Percentiles rank a stretch among this genome's conserved stretches.
phyloP scores from a whole-genome alignment of 768 basidiomycete genomes.

The Tephrocybe sp. region DNA sequence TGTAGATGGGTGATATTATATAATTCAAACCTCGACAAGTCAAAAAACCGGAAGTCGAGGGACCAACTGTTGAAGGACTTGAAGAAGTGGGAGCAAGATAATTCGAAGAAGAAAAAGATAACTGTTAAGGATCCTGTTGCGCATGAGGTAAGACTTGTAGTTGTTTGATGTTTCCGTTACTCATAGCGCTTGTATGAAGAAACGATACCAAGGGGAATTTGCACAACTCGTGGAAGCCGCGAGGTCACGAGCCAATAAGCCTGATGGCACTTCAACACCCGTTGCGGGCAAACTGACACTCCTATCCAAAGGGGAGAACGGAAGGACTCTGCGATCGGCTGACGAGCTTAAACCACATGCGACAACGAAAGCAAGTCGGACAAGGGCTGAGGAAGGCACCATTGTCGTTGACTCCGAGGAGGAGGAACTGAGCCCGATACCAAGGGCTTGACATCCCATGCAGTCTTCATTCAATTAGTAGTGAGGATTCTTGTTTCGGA shows the following conservation, averaged over 20 bases:
- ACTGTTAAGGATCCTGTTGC: conserved; percentile 36
- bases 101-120: conserved; percentile 39
- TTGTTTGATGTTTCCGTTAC: not conserved
- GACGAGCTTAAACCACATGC: too few species aligned
- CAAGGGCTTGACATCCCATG: not conserved
- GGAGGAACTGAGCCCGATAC: conserved; percentile 14
- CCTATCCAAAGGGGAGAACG: conserved; percentile 9
- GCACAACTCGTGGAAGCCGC: conserved; percentile 36
- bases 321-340: too few species aligned
- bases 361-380: conserved; percentile 16
- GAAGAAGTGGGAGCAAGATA: conserved; percentile 57
- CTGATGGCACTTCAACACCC: not conserved
- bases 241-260: conserved; percentile 24
- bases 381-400: conserved; percentile 15
- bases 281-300: not conserved
- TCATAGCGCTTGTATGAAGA: conserved; percentile 22
- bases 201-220: conserved; percentile 40
- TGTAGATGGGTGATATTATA: conserved; percentile 63
- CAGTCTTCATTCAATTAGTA: too few species aligned
- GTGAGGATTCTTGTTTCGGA: too few species aligned
- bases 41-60: conserved; percentile 43
- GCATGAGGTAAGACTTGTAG: conserved; percentile 35
- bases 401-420: conserved; percentile 38
- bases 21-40: conserved; percentile 72
- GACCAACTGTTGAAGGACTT: conserved; percentile 52